Evolutionary conservation across 2,329 filamentous ascomycete species (phyloP), one percentile per base, ranked within the genome.

Genomic region (Emergomyces africanus): DNA sequence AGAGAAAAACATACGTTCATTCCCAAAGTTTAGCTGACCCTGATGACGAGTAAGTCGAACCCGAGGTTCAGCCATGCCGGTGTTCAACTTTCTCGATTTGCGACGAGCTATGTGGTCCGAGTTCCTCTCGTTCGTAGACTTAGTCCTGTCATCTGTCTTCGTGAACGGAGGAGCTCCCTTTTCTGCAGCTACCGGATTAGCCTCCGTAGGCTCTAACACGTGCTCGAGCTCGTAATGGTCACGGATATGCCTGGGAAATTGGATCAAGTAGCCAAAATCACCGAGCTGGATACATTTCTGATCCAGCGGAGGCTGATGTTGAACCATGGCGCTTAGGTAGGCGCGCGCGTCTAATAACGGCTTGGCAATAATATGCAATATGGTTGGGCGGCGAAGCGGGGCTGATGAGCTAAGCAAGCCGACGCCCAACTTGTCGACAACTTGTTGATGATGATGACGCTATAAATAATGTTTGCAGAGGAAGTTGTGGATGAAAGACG

Each of bases 1-100:
- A 20, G 28, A 18, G 8, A 30, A 20, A n/a, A 44, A 74, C 83
- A 64, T 77, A 89, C 88, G 77, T 72, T 91, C 88, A 70, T 81
- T 82, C 60, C 72, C 65, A 73, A 94, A 92, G 72, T 89, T 91
- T 80, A 90, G 87, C 73, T 89, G 88, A 64, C 86, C 86, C 73
- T 90, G 86, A 77, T 90, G 89, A 69, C 89, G 87, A 70, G 86
- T 86, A 68, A 86, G 84, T 67, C 88, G 83, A 61, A 87, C 88
- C 69, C 88, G 81, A 63, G 87, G 87, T 76, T 91, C 88, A 78
- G 89, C 89, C 71, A 76, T 82, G 64, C 61, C 62, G 20, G 33
- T 51, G 14, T 10, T 58, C 46, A 39, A 9, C n/a, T 42, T 12
- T 50, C 46, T 53, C 37, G 20, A 30, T 42, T 53, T 58, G 57